These are phyloP conservation scores for Kodamaea derodonti DNA, from an alignment of 1,139 yeast species.

Conservation along the genomic window DNA sequence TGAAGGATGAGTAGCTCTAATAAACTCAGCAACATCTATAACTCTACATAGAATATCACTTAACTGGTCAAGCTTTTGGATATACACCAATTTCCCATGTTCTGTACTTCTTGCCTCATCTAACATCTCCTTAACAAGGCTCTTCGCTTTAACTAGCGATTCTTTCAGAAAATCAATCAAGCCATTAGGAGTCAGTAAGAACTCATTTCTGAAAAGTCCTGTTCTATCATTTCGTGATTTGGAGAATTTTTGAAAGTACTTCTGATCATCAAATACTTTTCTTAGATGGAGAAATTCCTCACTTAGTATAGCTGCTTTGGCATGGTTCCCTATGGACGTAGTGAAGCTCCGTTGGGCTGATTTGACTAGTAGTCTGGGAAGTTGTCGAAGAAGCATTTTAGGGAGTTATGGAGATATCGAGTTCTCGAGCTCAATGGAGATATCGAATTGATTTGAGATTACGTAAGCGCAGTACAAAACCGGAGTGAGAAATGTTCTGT, in stretches of 20 bases:
- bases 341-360: no score
- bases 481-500: no score
- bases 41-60: constrained; percentile 90
- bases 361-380: no score
- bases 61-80: constrained; percentile 71
- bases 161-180: constrained; percentile 61
- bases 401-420: no score
- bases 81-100: constrained; percentile 49
- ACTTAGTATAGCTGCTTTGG: neutral
- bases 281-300: constrained; percentile 16
- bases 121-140: constrained; percentile 54
- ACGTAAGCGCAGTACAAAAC: no score
- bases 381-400: no score
- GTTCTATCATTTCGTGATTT: constrained; percentile 20
- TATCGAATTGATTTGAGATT: no score
- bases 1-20: constrained; percentile 84
- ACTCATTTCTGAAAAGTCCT: constrained; percentile 75
- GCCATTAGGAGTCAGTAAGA: constrained; percentile 67
- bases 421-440: no score
- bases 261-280: constrained; percentile 45
- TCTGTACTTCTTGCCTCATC: constrained; percentile 35
- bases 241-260: constrained; percentile 36
- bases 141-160: constrained; percentile 62
- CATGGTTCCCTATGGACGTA: no score
- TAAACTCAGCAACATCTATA: constrained; percentile 90